Percentiles rank a stretch among this genome's conserved stretches.
Evolutionary conservation across 2,329 filamentous ascomycete species (phyloP).

Genomic region (Arthroderma sp.): DNA sequence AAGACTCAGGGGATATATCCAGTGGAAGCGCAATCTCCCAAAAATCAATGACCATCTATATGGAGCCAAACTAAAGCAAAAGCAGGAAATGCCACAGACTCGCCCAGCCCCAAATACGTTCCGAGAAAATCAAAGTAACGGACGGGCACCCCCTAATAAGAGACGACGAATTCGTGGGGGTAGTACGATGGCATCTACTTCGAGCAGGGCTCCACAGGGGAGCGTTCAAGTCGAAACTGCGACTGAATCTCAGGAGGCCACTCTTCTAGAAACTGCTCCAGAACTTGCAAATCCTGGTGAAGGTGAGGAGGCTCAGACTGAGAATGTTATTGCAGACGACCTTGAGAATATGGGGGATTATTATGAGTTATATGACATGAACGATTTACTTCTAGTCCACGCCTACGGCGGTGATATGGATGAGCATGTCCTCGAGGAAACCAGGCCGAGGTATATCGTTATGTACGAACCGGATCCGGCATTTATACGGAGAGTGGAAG

Average conservation of each 20-base stretch:
- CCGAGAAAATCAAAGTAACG: not conserved
- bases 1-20: slow-evolving; percentile 71
- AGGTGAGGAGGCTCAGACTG: slow-evolving; percentile 41
- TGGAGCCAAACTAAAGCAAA: slow-evolving; percentile 15
- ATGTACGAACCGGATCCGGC: slow-evolving; percentile 97
- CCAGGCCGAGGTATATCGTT: slow-evolving; percentile 85
- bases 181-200: slow-evolving; percentile 41
- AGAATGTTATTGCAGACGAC: slow-evolving; percentile 57
- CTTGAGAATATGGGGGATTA: slow-evolving; percentile 85
- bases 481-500: slow-evolving; percentile 87
- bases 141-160: slow-evolving; percentile 65
- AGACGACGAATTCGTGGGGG: slow-evolving; percentile 73
- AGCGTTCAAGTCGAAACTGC: slow-evolving; percentile 64
- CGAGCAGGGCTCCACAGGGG: slow-evolving; percentile 56
- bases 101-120: not conserved
- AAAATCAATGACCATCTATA: slow-evolving; percentile 53
- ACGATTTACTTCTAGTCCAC: slow-evolving; percentile 76
- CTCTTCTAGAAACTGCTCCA: slow-evolving; percentile 62
- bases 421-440: slow-evolving; percentile 88
- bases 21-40: slow-evolving; percentile 82
- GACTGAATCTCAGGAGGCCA: slow-evolving; percentile 66
- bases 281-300: slow-evolving; percentile 67
- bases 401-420: slow-evolving; percentile 93
- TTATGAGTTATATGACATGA: slow-evolving; percentile 83
- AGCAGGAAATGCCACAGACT: slow-evolving; percentile 12